phyloP scores from a whole-genome alignment of 2,329 filamentous ascomycete species.

The Xylaria polymorpha region DNA sequence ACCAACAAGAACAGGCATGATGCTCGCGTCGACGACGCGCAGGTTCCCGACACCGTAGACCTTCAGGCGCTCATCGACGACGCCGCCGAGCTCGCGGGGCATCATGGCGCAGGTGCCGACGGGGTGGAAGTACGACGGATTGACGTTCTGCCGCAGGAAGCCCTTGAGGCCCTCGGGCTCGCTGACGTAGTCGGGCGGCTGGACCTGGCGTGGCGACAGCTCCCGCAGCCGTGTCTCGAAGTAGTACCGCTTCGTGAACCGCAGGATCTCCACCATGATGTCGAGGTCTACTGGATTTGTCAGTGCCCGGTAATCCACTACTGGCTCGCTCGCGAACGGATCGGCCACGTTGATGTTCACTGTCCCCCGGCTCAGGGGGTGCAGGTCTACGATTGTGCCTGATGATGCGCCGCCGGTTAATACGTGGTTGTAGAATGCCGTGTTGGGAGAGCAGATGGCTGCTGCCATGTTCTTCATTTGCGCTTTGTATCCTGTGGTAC shows the following conservation, averaged over 20 bases:
- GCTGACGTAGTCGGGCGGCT: slow-evolving; percentile 47
- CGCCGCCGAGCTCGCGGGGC: slow-evolving; percentile 57
- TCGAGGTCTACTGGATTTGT: slow-evolving; percentile 55
- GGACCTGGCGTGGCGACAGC: slow-evolving; percentile 50
- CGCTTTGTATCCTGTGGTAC: slow-evolving; percentile 49
- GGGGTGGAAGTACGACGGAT: slow-evolving; percentile 54
- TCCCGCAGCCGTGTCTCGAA: slow-evolving; percentile 53
- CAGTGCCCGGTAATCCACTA: slow-evolving; percentile 55
- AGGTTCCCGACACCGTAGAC: slow-evolving; percentile 60
- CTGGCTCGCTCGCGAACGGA: slow-evolving; percentile 51
- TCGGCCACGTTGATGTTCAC: slow-evolving; percentile 55
- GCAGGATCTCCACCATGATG: slow-evolving; percentile 54
- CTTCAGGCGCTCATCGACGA: slow-evolving; percentile 56
- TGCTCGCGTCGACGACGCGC: slow-evolving; percentile 60
- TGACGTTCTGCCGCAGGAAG: slow-evolving; percentile 42
- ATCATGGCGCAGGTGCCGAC: slow-evolving; percentile 60
- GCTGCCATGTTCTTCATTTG: slow-evolving; percentile 54
- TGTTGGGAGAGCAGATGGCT: slow-evolving; percentile 51
- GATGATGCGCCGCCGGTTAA: slow-evolving; percentile 44
- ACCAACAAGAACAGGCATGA: slow-evolving; percentile 60
- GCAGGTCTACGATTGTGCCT: slow-evolving; percentile 45
- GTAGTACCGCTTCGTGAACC: slow-evolving; percentile 52
- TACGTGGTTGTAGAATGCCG: slow-evolving; percentile 54
- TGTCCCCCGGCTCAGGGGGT: slow-evolving; percentile 53
- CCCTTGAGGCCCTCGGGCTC: slow-evolving; percentile 51